Evolutionary conservation across 208 protist species (phyloP).

Genomic region (Trypanosoma lewisi): DNA sequence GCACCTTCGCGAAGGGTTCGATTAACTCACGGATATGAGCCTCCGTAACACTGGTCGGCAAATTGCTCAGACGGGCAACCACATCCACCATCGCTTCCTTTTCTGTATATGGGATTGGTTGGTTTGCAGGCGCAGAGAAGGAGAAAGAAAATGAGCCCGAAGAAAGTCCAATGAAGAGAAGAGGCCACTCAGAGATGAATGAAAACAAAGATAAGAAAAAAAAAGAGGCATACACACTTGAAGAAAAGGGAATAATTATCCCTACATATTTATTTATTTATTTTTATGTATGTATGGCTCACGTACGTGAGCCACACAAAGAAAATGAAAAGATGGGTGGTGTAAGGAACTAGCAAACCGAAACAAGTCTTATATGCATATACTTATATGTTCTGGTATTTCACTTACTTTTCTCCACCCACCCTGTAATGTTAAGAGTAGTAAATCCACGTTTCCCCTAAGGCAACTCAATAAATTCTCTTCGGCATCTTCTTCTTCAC

Average conservation of each 20-base stretch:
- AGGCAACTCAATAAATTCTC: too few species aligned
- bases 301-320: background rate
- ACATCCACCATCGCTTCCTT: slow-evolving; percentile 22
- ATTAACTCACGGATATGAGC: slow-evolving; percentile 46
- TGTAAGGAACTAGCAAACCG: too few species aligned
- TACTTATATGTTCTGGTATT: too few species aligned
- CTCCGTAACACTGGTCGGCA: slow-evolving; percentile 36
- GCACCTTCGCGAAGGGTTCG: slow-evolving; percentile 24
- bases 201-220: slow-evolving; percentile 7
- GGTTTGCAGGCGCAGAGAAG: too few species aligned
- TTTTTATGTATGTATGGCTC: slow-evolving; percentile 2
- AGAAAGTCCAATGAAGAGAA: background rate
- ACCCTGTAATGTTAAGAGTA: too few species aligned
- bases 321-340: too few species aligned
- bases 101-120: too few species aligned
- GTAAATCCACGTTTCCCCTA: too few species aligned
- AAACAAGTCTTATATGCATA: too few species aligned
- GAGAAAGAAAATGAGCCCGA: background rate
- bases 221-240: background rate
- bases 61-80: slow-evolving; percentile 39
- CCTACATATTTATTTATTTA: background rate
- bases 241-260: too few species aligned
- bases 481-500: background rate
- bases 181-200: too few species aligned
- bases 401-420: too few species aligned